Base-by-base conservation (phyloP, 2,329 filamentous ascomycete species). In the Fusarium brachygibbosum region DNA sequence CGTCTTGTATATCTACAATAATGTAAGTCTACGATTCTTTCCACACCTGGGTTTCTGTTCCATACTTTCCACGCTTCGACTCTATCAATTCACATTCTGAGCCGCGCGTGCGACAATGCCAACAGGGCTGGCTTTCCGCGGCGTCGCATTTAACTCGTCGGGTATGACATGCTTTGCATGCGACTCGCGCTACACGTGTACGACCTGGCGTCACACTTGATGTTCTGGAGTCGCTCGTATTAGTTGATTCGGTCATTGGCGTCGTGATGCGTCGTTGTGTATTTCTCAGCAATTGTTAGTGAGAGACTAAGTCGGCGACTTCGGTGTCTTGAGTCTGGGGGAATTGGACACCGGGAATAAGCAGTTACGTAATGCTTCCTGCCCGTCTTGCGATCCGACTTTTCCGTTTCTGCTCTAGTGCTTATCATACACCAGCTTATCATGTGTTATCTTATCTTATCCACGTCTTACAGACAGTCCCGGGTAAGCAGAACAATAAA, bases 141-240 rank as follows among this genome's bases (percentile, higher is more conserved):
- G 68, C 70, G 25, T 72, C 70, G 32, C 70, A 72, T 42, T 67
- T 71, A 6, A 72, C 70, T 1, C 70, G 70, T 11, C 70, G 52
- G 3, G 58, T 41, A 7, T 72, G 57, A 29, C 70, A 72, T 5
- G 70, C 70, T 10, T 72, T 73, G 13, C 70, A 72, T 25, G 70
- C 70, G 5, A 72, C 55, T 0, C 69, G 69, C 4, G 67, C 46
- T 23, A 71, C 67, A 16, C 54, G 63, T 1, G 58, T 31, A 2
- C 62, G 45, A 1, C 6, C 23, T 1, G 52, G 32, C 1, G 5
- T 45, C 16, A 32, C 29, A 4, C 23, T 58, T 28, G 44, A 13
- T 1, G 35, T 10, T 16, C 28, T 58, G 0, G 44, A 7, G 12
- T 38, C 29, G 4, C 1, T 37, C 16, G 16, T 23, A 1, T n/a